phyloP scores from a whole-genome alignment of 1,139 yeast species.

The Schwanniomyces etchellsii region DNA sequence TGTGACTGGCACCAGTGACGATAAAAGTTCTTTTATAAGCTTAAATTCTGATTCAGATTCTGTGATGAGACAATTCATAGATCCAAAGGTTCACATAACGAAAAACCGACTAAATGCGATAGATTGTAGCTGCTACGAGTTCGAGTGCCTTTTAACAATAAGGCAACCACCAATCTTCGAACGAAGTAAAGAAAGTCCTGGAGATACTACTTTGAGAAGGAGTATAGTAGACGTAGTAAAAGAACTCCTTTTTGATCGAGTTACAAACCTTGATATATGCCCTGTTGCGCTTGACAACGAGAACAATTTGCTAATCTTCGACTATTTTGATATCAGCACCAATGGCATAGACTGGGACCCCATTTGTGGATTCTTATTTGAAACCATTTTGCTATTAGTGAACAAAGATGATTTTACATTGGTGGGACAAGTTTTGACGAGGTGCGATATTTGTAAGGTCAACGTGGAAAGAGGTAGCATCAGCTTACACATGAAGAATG shows the following conservation, averaged over 20 bases:
- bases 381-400: slow-evolving; percentile 30
- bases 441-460: slow-evolving; percentile 27
- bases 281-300: slow-evolving; percentile 12
- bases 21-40: not conserved
- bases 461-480: slow-evolving; percentile 21
- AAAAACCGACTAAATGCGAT: slow-evolving; percentile 8
- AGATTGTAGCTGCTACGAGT: slow-evolving; percentile 9
- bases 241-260: not conserved
- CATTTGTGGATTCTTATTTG: slow-evolving; percentile 35
- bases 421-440: slow-evolving; percentile 23
- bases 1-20: no score
- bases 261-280: slow-evolving; percentile 4
- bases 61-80: not conserved
- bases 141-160: slow-evolving; percentile 19
- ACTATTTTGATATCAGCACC: slow-evolving; percentile 33
- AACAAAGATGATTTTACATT: slow-evolving; percentile 22
- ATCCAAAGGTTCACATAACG: slow-evolving; percentile 4
- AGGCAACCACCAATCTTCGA: slow-evolving; percentile 20
- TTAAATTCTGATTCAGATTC: not conserved
- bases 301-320: slow-evolving; percentile 36
- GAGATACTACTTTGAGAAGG: slow-evolving; percentile 6
- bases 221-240: not conserved
- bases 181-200: slow-evolving; percentile 11
- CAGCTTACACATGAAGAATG: slow-evolving; percentile 31
- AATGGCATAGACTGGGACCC: slow-evolving; percentile 32